These are phyloP conservation scores for Plasmodium coatneyi DNA, from an alignment of 169 alveolate genomes.

Conservation along the genomic window DNA sequence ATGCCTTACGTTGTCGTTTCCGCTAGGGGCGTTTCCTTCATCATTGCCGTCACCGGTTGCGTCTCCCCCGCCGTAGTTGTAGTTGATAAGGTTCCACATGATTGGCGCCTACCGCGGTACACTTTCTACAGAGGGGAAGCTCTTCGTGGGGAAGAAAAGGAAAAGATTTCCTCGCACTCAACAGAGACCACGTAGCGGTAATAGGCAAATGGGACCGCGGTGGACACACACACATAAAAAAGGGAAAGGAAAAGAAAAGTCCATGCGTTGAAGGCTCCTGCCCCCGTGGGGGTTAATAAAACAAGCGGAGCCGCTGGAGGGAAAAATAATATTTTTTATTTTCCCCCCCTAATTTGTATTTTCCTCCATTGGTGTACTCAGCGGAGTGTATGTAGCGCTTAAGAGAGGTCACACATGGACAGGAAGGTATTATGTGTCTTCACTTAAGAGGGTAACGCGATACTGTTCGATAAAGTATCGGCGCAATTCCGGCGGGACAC, in stretches of 20 bases:
- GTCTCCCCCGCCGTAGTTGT: conserved; percentile 10
- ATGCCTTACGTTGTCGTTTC: not conserved
- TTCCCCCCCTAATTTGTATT: not conserved
- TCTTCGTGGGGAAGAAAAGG: not conserved
- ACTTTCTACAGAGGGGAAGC: not conserved
- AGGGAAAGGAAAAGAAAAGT: not conserved
- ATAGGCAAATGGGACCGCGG: not conserved
- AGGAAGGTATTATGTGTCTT: not conserved
- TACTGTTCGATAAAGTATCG: not conserved
- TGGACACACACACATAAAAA: not conserved
- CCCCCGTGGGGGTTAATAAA: not conserved
- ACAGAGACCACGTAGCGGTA: too few relatives aligned
- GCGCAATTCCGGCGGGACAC: not conserved
- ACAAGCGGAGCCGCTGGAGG: not conserved
- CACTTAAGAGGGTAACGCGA: not conserved
- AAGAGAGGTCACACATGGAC: not conserved
- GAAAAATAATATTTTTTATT: not conserved
- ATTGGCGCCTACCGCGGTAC: not conserved
- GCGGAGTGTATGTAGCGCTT: not conserved
- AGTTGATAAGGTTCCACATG: conserved; percentile 60
- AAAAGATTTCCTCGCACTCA: not conserved
- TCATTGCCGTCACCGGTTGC: not conserved
- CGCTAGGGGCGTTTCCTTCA: not conserved
- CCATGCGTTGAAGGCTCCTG: not conserved
- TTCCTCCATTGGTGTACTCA: not conserved